Percentiles rank a stretch among this genome's conserved stretches.
Evolutionary conservation across 78 protist species (phyloP).

Genomic region (Dictyostelium firmibasis): DNA sequence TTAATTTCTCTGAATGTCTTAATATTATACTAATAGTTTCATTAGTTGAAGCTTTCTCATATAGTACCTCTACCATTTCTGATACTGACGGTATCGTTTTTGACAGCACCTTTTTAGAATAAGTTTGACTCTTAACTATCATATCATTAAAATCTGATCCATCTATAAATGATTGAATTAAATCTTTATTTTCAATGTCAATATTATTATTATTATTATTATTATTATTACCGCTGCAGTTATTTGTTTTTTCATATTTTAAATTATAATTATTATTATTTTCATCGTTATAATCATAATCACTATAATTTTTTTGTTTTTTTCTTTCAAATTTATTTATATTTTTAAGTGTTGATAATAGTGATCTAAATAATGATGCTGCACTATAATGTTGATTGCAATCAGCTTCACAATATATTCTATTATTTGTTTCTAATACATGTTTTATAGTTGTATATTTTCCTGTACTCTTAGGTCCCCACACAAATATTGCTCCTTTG

Average conservation of each 20-base stretch:
- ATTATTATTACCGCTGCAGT: background rate
- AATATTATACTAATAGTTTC: conserved; percentile 1
- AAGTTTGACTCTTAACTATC: background rate
- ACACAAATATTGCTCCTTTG: background rate
- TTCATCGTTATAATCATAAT: background rate
- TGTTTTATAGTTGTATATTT: background rate
- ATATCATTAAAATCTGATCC: background rate
- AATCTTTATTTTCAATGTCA: no score
- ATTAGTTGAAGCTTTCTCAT: background rate
- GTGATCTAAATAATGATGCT: background rate
- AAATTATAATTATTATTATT: no score
- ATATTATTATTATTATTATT: no score
- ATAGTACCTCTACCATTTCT: background rate
- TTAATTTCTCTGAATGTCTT: background rate
- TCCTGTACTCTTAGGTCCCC: background rate
- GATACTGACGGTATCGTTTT: background rate
- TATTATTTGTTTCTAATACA: background rate
- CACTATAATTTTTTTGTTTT: background rate
- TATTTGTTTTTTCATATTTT: background rate
- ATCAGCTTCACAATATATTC: conserved; percentile 3
- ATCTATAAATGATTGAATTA: no score
- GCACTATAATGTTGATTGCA: background rate
- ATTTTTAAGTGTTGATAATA: background rate
- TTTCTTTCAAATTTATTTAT: background rate
- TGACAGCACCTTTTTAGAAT: background rate